Conservation (phyloP, 345 rosid genomes). For the Populus pruinosa region DNA sequence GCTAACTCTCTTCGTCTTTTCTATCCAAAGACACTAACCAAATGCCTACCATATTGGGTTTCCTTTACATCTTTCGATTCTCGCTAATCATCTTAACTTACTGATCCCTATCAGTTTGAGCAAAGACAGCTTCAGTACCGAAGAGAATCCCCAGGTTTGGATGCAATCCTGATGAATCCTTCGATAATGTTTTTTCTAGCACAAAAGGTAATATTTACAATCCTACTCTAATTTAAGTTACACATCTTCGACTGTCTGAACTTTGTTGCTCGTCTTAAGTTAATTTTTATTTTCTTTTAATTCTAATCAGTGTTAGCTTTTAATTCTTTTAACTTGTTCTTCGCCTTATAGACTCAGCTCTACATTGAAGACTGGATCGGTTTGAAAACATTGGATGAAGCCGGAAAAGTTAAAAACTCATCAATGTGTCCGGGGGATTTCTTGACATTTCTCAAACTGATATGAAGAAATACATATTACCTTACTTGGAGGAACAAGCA, state of each 20-base stretch:
- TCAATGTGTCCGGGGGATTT: constrained; percentile 59
- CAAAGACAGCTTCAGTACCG: constrained; percentile 64
- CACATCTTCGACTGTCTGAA: neutral
- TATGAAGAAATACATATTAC: constrained; percentile 58
- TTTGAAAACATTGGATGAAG: constrained; percentile 60
- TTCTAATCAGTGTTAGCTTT: neutral
- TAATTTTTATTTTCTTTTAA: neutral
- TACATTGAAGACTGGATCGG: constrained; percentile 78
- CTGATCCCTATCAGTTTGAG: constrained; percentile 53
- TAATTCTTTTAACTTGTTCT: neutral
- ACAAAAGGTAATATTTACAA: constrained; percentile 43
- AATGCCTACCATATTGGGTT: neutral
- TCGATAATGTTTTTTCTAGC: constrained; percentile 47
- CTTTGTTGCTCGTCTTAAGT: neutral
- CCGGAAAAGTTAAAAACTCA: constrained; percentile 59
- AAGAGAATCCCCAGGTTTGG: constrained; percentile 88
- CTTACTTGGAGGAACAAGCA: constrained; percentile 47
- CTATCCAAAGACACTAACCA: too few relatives aligned
- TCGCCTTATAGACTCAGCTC: constrained; percentile 42
- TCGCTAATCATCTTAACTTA: neutral
- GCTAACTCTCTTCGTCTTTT: too few relatives aligned
- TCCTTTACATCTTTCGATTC: neutral
- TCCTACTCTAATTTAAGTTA: neutral
- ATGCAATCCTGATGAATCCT: constrained; percentile 68
- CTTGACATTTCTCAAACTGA: constrained; percentile 50